Conservation (phyloP, 2,329 filamentous ascomycete genomes). For the Apiospora phragmitis region DNA sequence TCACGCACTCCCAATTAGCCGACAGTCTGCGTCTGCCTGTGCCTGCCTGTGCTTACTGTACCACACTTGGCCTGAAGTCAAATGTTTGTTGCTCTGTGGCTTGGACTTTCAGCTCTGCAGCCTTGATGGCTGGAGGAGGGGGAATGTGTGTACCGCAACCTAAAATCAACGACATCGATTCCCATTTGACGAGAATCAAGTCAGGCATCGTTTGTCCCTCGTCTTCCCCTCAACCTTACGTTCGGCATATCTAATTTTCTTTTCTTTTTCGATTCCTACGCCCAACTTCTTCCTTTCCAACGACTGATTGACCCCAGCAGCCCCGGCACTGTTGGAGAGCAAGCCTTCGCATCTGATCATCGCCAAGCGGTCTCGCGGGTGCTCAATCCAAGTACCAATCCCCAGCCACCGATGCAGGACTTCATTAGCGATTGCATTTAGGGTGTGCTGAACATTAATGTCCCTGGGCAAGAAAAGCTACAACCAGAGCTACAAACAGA, state of each 20-base stretch:
- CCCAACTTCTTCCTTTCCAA: background rate
- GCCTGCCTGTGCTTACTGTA: background rate
- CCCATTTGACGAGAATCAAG: background rate
- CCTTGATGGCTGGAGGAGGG: background rate
- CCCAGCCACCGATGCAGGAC: background rate
- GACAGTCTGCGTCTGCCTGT: background rate
- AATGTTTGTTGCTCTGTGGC: background rate
- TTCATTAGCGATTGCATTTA: background rate
- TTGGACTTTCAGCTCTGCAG: background rate
- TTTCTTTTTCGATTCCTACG: background rate
- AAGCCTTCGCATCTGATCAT: background rate
- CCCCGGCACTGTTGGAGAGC: background rate
- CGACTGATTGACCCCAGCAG: background rate
- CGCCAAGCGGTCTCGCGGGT: background rate
- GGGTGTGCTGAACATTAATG: background rate
- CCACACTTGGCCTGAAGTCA: background rate
- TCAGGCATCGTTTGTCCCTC: background rate
- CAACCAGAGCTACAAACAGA: background rate
- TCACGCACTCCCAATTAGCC: background rate
- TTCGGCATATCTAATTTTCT: background rate
- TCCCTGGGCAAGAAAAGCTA: background rate
- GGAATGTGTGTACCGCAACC: background rate
- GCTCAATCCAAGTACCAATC: background rate
- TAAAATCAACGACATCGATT: background rate
- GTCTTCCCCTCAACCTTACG: background rate